Evolutionary conservation across 257 asterid species (phyloP), one percentile per base, ranked within the genome.

Genomic region (Thymus mandschuricus): DNA sequence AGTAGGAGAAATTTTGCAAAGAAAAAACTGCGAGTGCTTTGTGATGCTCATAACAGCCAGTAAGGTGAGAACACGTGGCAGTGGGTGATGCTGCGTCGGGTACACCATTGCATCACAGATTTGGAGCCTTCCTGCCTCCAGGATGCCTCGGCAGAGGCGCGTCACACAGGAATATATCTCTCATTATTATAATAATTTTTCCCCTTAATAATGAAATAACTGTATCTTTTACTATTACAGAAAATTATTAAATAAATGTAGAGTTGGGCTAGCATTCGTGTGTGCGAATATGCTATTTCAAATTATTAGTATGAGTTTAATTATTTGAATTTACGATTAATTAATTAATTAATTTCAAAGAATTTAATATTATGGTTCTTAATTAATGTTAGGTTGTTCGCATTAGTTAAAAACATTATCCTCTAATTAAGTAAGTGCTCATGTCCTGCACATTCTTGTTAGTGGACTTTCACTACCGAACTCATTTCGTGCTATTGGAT

Each of bases 91-190:
- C 33, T 3, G 69, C 48, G 60, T 71, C 62, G 21, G 45, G 73
- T 71, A 62, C 76, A 43, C 48, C 31, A 50, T 71, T 75, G 80
- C 74, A 72, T 76, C 64, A 63, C 13, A 30, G 68, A 62, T 68
- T 79, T 75, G 81, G 81, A 80, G 21, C 79, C 64, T 75, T 72
- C 74, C n/a, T 71, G 83, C 62, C 41, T 58, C 71, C 40, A 35
- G 76, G 79, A 75, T 70, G 76, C 61, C 52, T 65, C 50, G 56
- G 67, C 54, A 27, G 52, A 60, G 76, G 56, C 72, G 81, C 81
- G 58, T 2, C 49, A 46, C 79, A 80, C 51, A 21, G 3, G 10
- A 76, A 28, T 30, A 61, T 13, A 28, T 11, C 67, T 71, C 41
- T 40, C 8, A 46, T n/a, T 31, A 27, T 56, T 69, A 15, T 61